Conservation (phyloP, 2,329 filamentous ascomycete genomes). For the Fusarium cyanostomum region DNA sequence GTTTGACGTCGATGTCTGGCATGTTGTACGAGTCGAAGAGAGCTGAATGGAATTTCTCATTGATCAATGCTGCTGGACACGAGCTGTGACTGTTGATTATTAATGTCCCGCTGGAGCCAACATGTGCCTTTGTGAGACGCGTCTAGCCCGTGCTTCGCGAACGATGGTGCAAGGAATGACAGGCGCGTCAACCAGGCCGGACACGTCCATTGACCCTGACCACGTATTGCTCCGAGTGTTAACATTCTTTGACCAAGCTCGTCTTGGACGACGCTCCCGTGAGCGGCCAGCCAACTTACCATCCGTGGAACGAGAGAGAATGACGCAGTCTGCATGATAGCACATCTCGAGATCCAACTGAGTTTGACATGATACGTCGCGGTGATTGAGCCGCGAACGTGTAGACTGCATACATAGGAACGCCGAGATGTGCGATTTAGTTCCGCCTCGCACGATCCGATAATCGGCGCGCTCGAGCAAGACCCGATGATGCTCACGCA, state of each 20-base stretch:
- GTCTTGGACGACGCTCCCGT: no score
- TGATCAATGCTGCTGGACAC: background rate
- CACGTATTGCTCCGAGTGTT: background rate
- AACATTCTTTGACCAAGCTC: no score
- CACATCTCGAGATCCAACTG: slow-evolving; percentile 1
- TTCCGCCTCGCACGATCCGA: background rate
- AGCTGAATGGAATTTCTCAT: background rate
- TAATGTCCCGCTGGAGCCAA: background rate
- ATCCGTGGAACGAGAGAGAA: no score
- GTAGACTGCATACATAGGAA: no score
- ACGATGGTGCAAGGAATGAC: background rate
- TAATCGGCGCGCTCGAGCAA: no score
- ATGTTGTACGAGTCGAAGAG: slow-evolving; percentile 2
- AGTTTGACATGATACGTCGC: no score
- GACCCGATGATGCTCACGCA: slow-evolving; percentile 1
- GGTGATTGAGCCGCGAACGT: no score
- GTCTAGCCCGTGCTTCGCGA: background rate
- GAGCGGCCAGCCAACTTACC: no score
- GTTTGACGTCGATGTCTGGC: background rate
- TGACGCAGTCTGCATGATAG: no score
- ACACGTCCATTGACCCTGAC: background rate
- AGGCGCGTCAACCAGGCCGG: background rate
- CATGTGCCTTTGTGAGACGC: background rate
- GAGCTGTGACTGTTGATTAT: background rate
- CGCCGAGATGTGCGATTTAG: background rate